phyloP scores from a whole-genome alignment of 176 grass and related monocot genomes.

The Cymbopogon citratus region DNA sequence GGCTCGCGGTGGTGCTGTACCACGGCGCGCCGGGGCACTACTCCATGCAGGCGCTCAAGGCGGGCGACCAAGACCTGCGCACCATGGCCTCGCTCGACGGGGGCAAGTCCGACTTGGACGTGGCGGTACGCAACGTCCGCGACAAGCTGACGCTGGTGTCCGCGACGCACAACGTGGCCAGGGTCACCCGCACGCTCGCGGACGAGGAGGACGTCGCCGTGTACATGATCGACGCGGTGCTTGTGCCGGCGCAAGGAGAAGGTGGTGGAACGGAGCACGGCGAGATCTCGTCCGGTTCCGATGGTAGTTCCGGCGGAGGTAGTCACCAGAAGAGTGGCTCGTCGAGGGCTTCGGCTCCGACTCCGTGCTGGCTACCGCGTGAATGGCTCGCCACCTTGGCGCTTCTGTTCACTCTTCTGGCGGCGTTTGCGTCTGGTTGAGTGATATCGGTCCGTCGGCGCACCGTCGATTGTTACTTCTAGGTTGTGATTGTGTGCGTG shows the following conservation, averaged over 20 bases:
- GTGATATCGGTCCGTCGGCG: neutral
- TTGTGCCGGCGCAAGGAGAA: neutral
- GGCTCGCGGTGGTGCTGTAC: conserved; percentile 47
- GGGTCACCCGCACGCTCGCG: conserved; percentile 10
- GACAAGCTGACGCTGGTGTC: conserved; percentile 21
- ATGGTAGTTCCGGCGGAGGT: neutral
- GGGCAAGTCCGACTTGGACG: neutral
- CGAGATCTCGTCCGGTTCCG: neutral
- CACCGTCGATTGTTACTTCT: neutral
- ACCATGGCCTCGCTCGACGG: conserved; percentile 44
- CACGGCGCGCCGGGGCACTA: conserved; percentile 46
- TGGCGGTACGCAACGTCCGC: conserved; percentile 12
- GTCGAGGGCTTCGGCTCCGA: neutral
- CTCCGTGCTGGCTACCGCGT: neutral
- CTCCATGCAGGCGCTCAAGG: conserved; percentile 37
- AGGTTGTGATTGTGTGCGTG: neutral
- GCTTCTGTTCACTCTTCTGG: neutral
- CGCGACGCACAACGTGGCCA: neutral
- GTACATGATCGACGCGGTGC: conserved; percentile 39
- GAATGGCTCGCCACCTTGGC: neutral
- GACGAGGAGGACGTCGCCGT: conserved; percentile 25
- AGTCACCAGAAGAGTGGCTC: neutral
- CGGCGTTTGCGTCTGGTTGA: neutral
- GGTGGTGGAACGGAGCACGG: neutral
- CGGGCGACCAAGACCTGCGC: conserved; percentile 22